phyloP scores from a whole-genome alignment of 805 yeast genomes.

The Torulaspora indica region DNA sequence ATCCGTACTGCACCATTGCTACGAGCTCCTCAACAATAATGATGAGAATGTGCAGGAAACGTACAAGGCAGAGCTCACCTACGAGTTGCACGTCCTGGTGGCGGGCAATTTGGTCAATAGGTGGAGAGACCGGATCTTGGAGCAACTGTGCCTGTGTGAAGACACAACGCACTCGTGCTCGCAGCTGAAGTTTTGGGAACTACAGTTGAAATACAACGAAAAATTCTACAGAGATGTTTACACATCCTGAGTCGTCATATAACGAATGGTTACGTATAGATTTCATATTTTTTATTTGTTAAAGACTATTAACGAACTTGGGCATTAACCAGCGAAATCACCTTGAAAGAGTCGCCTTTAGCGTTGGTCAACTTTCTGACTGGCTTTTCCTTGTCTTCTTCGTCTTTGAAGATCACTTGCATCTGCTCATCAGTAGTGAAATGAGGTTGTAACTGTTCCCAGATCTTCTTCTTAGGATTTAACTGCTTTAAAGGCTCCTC shows the following conservation, averaged over 20 bases:
- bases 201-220: slow-evolving; percentile 23
- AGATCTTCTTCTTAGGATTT: slow-evolving; percentile 96
- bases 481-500: slow-evolving; percentile 86
- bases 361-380: slow-evolving; percentile 65
- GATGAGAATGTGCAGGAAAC: slow-evolving; percentile 12
- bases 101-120: slow-evolving; percentile 23
- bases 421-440: slow-evolving; percentile 74
- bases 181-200: slow-evolving; percentile 29
- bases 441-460: slow-evolving; percentile 92
- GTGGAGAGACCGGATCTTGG: slow-evolving; percentile 28
- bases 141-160: slow-evolving; percentile 22
- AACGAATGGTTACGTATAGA: slow-evolving; percentile 3
- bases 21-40: slow-evolving; percentile 17
- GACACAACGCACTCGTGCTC: slow-evolving; percentile 25
- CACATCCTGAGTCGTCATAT: slow-evolving; percentile 3
- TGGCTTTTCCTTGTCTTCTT: slow-evolving; percentile 63
- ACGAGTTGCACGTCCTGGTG: slow-evolving; percentile 19
- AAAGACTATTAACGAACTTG: slow-evolving; percentile 56
- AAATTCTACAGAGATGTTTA: slow-evolving; percentile 25
- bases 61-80: slow-evolving; percentile 21
- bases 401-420: slow-evolving; percentile 74
- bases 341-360: slow-evolving; percentile 73
- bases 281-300: not conserved
- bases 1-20: slow-evolving; percentile 22
- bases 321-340: slow-evolving; percentile 67